phyloP scores from a whole-genome alignment of 2,329 filamentous ascomycete species.

The Hymenoscyphus infarciens region DNA sequence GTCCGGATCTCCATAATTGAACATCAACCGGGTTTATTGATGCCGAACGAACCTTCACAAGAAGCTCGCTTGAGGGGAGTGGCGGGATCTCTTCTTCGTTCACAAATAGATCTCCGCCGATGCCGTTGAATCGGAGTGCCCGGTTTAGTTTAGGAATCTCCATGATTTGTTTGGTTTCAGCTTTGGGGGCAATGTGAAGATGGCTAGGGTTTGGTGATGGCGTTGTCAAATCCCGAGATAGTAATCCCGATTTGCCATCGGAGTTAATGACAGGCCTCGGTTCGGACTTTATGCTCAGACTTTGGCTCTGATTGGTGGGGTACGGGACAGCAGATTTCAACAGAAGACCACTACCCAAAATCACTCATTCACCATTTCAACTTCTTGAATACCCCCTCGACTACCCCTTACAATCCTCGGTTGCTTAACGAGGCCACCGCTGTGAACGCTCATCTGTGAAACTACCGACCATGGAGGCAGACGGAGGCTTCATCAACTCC shows the following conservation, averaged over 20 bases:
- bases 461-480: neutral
- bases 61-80: constrained; percentile 27
- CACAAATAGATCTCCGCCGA: constrained; percentile 21
- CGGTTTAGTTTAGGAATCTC: constrained; percentile 20
- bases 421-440: too few species aligned
- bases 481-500: neutral
- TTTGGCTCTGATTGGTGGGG: too few species aligned
- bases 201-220: neutral
- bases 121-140: constrained; percentile 23
- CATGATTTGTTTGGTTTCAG: constrained; percentile 14
- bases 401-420: neutral
- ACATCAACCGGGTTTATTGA: constrained; percentile 34
- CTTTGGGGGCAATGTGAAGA: neutral
- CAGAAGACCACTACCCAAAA: too few species aligned
- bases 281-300: neutral
- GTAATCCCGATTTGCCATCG: neutral
- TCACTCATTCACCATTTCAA: too few species aligned
- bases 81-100: constrained; percentile 25
- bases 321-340: too few species aligned
- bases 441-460: neutral
- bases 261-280: neutral
- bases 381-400: neutral
- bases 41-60: constrained; percentile 31
- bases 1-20: constrained; percentile 29
- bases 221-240: constrained; percentile 1